These are phyloP conservation scores for Hordeum vulgare DNA, from an alignment of 176 grass and related monocot genomes.

Conservation along the genomic window MorexV3_pseudomolecules_assembly NC_058518.1:256709313-256709812, in stretches of 20 bases:
- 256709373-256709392: conserved; percentile 86
- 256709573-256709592: conserved; percentile 2
- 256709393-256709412: conserved; percentile 87
- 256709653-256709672: conserved; percentile 98
- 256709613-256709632: neutral
- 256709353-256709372: conserved; percentile 76
- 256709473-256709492: conserved; percentile 84
- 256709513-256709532: conserved; percentile 87
- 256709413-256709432: conserved; percentile 89
- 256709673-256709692: conserved; percentile 85
- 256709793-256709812: conserved; percentile 89
- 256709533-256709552: conserved; percentile 78
- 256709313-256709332: conserved; percentile 98
- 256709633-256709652: conserved; percentile 63
- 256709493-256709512: conserved; percentile 97
- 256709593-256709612: neutral
- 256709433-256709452: conserved; percentile 95
- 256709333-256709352: conserved; percentile 94
- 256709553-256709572: conserved; percentile 95
- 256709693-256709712: conserved; percentile 77
- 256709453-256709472: conserved; percentile 92
- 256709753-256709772: conserved; percentile 95
- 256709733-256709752: conserved; percentile 95
- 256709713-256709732: conserved; percentile 94
- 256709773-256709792: conserved; percentile 97